Percentiles rank a stretch among this genome's conserved stretches.
These are phyloP conservation scores for Nyssa sinensis DNA, from an alignment of 148 eudicot genomes.

Conservation along the genomic window DNA sequence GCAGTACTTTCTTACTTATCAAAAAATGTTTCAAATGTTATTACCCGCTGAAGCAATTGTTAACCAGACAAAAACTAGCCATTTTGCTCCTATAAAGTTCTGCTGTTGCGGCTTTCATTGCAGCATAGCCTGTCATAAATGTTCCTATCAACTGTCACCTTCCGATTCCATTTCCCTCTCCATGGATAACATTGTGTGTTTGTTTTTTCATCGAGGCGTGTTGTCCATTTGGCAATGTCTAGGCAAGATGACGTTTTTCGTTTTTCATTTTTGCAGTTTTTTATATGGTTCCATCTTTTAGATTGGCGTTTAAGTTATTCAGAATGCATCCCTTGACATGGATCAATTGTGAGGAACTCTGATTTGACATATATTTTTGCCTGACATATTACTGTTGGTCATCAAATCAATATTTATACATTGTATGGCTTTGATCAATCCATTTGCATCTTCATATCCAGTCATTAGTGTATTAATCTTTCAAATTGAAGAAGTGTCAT, in stretches of 20 bases:
- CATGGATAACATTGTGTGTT: neutral
- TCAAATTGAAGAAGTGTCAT: no score
- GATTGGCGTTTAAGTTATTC: neutral
- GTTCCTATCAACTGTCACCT: neutral
- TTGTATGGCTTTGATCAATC: neutral
- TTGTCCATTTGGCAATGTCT: neutral
- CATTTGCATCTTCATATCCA: no score
- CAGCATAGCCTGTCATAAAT: neutral
- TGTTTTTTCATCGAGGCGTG: neutral
- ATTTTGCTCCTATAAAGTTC: neutral
- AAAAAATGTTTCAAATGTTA: neutral
- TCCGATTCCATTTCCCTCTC: neutral
- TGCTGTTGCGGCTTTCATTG: neutral
- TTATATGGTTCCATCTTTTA: neutral
- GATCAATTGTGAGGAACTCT: no score
- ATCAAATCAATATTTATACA: no score
- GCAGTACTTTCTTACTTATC: neutral
- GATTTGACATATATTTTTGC: neutral
- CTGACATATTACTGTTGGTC: neutral
- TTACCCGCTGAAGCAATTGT: neutral
- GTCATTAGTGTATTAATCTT: neutral
- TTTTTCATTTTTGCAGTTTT: neutral
- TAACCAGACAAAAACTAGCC: neutral
- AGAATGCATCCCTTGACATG: neutral
- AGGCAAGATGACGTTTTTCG: neutral